Evolutionary conservation across 139 green algal species (phyloP), one percentile per base, ranked within the genome.

Genomic region (Chloropicon primus): DNA sequence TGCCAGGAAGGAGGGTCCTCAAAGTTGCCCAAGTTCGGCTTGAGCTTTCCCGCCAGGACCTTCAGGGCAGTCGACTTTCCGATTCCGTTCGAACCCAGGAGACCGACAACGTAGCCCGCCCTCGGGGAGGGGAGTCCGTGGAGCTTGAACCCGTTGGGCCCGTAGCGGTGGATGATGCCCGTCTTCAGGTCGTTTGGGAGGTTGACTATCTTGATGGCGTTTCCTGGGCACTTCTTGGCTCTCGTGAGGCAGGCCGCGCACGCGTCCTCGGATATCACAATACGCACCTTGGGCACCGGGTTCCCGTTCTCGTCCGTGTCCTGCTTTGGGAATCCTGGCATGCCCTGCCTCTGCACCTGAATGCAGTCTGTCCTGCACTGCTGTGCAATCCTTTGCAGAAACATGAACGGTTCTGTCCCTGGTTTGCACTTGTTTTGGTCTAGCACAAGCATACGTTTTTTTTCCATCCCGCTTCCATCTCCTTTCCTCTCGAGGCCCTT

Each of bases 191-290:
- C 71, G 3, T 97, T 98, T 71, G 96, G 96, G 84, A 99, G 85
- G 85, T 99, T 99, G 89, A 99, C 98, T 86, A 99, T 98, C 84
- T 94, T 90, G 84, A 99, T 97, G 1, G 95, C 94, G 28, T 99
- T 95, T 82, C 98, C 98, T 22, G 96, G 96, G 83, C 96, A 99
- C 90, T 99, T 99, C 91, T 96, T 89, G 25, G 28, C 23, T 1
- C 41, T 5, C 10, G 41, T 62, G 41, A 62, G 41, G 41, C 41
- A 62, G 41, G 41, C 41, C 10, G 41, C 41, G 41, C 41, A 62
- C 10, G 41, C 41, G 10, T 62, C 41, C 41, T 62, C 41, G 41
- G 41, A 62, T 5, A 62, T 62, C 41, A 62, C 41, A 17, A 62
- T 62, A n/a, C 41, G 41, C 41, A 62, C 17, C 41, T 62, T 62